Base-by-base conservation (phyloP, 495 filamentous ascomycete species). In the Beverwykella pulmonaria region DNA sequence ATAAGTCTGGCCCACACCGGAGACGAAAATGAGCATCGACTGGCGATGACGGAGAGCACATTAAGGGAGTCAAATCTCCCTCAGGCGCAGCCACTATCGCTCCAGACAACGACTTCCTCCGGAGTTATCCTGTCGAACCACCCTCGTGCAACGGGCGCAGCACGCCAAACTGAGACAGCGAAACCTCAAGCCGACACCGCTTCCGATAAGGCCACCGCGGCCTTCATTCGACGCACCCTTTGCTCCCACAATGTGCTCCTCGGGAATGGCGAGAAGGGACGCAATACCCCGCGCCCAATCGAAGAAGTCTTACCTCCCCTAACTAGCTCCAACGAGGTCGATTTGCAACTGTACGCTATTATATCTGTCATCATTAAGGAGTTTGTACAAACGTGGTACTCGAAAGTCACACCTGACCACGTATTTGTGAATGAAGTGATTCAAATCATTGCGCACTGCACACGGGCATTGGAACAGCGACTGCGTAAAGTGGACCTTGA, bases 351-450 rank as follows among this genome's bases (percentile, higher is more conserved):
- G 29, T 98, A 97, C 73, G 94, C 91, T 14, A 82, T 98, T 26
- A 83, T 98, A 58, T 89, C 94, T 34, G 87, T 97, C 59, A 86
- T 98, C 65, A 83, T 96, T 54, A 85, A 88, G 71, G 93, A 97
- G 66, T 92, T 91, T 75, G 89, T 98, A 22, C 86, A 92, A 61
- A 89, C 87, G 59, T 98, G 94, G 94, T 98, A 98, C 78, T 82
- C 81, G 50, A 91, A 89, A 72, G 92, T 98, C 74, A 98, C 93
- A 1, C 84, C 92, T 3, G 95, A 98, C 75, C 88, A 92, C 62
- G 81, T 83, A 1, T 90, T 98, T 68, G 87, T 93, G 55, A 86
- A 89, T 70, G 95, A 97, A 77, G 84, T 96, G 47, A 82, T 98
- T 32, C 87, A 88, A 72, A 87, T 96, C 57, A 89, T 97, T 63